Percentiles rank a stretch among this genome's conserved stretches.
phyloP scores from a whole-genome alignment of 2,329 filamentous ascomycete genomes.

The Metarhizium brunneum region DNA sequence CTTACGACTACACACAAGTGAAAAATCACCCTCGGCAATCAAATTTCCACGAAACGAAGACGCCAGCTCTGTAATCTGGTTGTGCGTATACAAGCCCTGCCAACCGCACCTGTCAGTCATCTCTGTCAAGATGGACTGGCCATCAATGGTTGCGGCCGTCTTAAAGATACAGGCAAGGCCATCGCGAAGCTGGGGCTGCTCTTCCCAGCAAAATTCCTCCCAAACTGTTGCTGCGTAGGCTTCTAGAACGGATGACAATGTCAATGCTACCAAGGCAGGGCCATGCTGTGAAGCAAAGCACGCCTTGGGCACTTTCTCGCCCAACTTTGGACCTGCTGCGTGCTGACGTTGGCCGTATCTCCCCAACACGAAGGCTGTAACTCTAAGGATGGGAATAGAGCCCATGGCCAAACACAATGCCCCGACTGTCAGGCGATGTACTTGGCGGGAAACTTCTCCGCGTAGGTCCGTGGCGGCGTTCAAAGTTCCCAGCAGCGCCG shows the following conservation, averaged over 20 bases:
- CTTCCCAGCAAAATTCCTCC: not conserved
- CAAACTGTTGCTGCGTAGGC: constrained; percentile 1
- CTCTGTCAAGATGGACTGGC: constrained; percentile 9
- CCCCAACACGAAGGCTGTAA: not conserved
- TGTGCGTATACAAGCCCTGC: constrained; percentile 18
- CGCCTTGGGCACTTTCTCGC: not conserved
- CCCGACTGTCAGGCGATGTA: not conserved
- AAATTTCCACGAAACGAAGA: constrained; percentile 9
- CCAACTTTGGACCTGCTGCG: not conserved
- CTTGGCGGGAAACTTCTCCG: constrained; percentile 14
- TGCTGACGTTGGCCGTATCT: not conserved
- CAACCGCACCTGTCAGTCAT: constrained; percentile 18
- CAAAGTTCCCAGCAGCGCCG: constrained; percentile 18
- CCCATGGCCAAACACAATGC: not conserved
- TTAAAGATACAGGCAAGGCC: not conserved
- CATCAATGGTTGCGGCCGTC: not conserved
- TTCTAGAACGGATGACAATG: constrained; percentile 11
- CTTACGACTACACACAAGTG: not conserved
- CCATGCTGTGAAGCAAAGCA: constrained; percentile 11
- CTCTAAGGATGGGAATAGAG: not conserved
- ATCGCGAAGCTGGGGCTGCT: not conserved
- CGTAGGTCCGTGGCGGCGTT: constrained; percentile 11
- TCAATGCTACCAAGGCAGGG: constrained; percentile 14
- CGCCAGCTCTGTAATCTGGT: constrained; percentile 14
- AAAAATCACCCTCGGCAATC: not conserved